phyloP scores from a whole-genome alignment of 192 early-diverging fungal species.

The Gaertneriomyces sp. region DNA sequence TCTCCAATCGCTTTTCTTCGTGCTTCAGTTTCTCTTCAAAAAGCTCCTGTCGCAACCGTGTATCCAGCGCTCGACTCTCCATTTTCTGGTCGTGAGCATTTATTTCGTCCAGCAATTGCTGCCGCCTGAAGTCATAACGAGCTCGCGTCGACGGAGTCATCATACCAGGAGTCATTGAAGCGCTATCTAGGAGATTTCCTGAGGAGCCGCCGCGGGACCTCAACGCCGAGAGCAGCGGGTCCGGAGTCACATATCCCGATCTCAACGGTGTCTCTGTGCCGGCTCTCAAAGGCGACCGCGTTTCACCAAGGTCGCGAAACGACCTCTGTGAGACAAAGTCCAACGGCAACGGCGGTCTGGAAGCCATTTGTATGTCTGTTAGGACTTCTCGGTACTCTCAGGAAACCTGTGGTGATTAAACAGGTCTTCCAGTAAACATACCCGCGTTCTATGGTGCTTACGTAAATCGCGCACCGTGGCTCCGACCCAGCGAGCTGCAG shows the following conservation, averaged over 20 bases:
- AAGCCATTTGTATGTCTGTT: no score
- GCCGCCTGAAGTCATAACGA: constrained; percentile 17
- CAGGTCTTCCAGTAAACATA: no score
- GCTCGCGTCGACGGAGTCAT: constrained; percentile 16
- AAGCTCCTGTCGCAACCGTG: constrained; percentile 13
- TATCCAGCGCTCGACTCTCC: constrained; percentile 11
- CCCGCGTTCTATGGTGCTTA: no score
- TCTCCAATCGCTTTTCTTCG: constrained; percentile 22
- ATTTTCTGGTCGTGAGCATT: constrained; percentile 16
- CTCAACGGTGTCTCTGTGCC: neutral
- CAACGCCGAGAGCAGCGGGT: constrained; percentile 12
- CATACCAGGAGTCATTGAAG: constrained; percentile 8
- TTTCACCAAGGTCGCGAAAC: no score
- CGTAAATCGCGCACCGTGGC: no score
- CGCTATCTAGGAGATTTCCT: neutral
- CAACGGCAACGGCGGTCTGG: no score
- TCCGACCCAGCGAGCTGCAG: no score
- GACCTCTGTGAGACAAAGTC: no score
- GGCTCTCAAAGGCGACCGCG: no score
- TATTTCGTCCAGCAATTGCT: constrained; percentile 8
- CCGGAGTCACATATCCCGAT: constrained; percentile 1
- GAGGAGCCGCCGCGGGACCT: neutral
- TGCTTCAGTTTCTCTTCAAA: constrained; percentile 7
- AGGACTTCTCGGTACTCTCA: no score
- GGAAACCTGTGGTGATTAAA: no score